Conservation (phyloP, 805 yeast species). For the Ogataea ganodermae region DNA sequence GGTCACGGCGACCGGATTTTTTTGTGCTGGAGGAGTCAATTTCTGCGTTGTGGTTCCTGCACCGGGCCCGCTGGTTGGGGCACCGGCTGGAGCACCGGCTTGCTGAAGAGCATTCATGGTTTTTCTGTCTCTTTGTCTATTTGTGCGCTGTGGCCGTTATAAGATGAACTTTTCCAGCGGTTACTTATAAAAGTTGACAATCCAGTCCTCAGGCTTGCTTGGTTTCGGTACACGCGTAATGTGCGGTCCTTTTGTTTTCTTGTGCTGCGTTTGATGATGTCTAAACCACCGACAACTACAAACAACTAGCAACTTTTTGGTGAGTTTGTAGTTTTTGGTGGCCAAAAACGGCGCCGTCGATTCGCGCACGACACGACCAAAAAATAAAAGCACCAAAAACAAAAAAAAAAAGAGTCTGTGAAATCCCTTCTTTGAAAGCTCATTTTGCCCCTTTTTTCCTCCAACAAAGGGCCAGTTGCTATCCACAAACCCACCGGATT, state of each 20-base stretch:
- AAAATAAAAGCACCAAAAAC: background rate
- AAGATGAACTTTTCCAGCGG: background rate
- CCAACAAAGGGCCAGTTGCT: too few species aligned
- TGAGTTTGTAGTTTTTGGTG: background rate
- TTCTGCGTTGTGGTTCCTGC: conserved; percentile 18
- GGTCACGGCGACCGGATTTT: conserved; percentile 60
- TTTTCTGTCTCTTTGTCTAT: background rate
- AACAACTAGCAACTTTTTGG: conserved; percentile 2
- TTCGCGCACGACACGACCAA: conserved; percentile 2
- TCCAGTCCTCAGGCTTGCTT: background rate
- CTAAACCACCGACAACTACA: too few species aligned
- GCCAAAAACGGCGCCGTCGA: conserved; percentile 5
- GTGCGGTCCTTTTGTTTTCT: conserved; percentile 1
- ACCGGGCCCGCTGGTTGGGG: background rate
- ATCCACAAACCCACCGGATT: too few species aligned
- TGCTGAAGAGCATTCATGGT: background rate
- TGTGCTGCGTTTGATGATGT: background rate
- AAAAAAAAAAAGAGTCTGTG: background rate
- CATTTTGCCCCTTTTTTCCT: too few species aligned
- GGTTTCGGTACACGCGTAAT: background rate
- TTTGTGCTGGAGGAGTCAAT: conserved; percentile 27
- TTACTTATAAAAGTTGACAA: background rate
- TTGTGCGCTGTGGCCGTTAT: background rate
- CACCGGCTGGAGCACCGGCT: background rate
- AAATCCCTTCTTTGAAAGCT: too few species aligned